Conservation (phyloP, 495 filamentous ascomycete genomes). For the Podospora sp. region DNA sequence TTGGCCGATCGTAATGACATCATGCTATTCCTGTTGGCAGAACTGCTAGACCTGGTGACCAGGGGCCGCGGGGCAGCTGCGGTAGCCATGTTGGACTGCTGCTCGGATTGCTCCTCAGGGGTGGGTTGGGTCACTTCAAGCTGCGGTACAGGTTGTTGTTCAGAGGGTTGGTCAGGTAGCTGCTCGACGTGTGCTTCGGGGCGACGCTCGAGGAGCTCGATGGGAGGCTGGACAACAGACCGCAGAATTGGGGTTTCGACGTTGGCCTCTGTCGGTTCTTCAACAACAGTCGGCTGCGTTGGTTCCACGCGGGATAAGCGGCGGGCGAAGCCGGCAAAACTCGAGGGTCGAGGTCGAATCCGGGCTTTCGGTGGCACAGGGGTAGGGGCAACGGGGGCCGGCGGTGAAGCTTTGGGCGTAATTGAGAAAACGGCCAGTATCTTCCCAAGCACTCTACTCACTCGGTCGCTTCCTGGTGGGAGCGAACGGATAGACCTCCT, state of each 20-base stretch:
- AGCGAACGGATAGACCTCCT: conserved; percentile 40
- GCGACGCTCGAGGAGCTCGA: neutral
- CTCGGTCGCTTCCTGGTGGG: conserved; percentile 32
- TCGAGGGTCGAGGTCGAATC: conserved; percentile 29
- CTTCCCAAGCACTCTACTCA: conserved; percentile 42
- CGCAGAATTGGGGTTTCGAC: neutral
- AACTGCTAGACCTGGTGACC: conserved; percentile 16
- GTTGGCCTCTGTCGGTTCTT: conserved; percentile 18
- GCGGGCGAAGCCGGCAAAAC: conserved; percentile 36
- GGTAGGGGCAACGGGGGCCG: conserved; percentile 20
- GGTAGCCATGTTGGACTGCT: conserved; percentile 32
- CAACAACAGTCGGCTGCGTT: conserved; percentile 18
- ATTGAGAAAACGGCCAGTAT: conserved; percentile 43
- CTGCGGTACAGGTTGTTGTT: neutral
- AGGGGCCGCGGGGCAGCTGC: conserved; percentile 24
- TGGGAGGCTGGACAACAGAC: neutral
- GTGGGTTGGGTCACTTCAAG: neutral
- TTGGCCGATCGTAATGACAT: conserved; percentile 48
- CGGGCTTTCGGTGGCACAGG: conserved; percentile 6
- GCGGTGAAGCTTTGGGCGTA: conserved; percentile 27
- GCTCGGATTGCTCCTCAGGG: neutral
- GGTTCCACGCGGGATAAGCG: conserved; percentile 32
- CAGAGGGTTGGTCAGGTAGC: neutral
- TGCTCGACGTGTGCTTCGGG: neutral
- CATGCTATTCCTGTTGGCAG: conserved; percentile 44